Base-by-base conservation (phyloP, 176 grass and related monocot species). In the Cymbopogon citratus region DNA sequence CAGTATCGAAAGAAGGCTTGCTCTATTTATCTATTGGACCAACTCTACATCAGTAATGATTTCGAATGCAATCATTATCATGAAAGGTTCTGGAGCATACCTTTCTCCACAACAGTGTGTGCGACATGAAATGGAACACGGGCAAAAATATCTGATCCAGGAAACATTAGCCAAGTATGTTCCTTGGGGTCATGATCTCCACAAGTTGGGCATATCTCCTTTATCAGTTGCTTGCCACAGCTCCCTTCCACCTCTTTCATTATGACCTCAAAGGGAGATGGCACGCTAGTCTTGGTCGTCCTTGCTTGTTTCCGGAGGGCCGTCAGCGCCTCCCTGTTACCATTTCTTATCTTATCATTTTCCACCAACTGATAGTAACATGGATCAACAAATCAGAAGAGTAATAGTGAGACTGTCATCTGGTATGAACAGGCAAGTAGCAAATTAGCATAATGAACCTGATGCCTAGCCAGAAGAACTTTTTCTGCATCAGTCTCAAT, bases 131-230 rank as follows among this genome's bases (percentile, higher is more conserved):
- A 97, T 33, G 91, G 94, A 75, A 94, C 85, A 23, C 75, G 75
- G 43, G 83, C 85, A 90, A 97, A 97, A 63, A 92, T 93, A 78
- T 97, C 91, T 39, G 87, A 91, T 73, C 91, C 87, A 38, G 89
- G 85, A 94, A 90, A 97, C 85, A 87, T 89, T 82, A 91, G 74
- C 90, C 93, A 97, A 65, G 89, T 90, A 70, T 86, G 63, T 74
- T 94, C 89, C 76, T 88, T 91, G 13, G 89, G 67, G 33, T 97
- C 82, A 28, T 97, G 85, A 65, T 81, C 71, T 25, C 56, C 56
- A 60, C 89, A 97, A 5, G 91, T 94, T 2, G 85, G 66, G 72
- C 94, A 94, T 85, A 97, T 89, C 87, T 97, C 89, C 87, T 90
- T 84, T 45, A 94, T 90, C 27, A 97, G 76, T 65, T 85, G 80